Evolutionary conservation across 495 filamentous ascomycete species (phyloP), one percentile per base, ranked within the genome.

Genomic region (Apodospora peruviana): DNA sequence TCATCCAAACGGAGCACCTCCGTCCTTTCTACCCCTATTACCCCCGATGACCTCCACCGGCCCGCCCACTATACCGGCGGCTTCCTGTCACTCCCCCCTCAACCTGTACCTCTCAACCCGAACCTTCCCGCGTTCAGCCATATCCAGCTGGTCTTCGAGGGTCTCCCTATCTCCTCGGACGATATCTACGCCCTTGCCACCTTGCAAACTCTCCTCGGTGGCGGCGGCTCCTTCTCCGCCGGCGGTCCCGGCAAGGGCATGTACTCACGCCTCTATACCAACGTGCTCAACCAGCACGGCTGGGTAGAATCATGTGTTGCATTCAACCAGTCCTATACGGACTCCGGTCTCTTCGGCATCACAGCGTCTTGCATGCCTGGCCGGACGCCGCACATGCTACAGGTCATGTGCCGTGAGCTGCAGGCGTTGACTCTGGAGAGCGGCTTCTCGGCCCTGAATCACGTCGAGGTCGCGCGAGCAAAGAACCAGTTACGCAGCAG

Each of bases 221-320:
- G 93, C 5, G 93, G 93, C 45, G 94, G 94, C 14, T 95, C 90
- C 47, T 99, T 99, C 73, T 90, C 85, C n/a, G 93, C 93, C 35
- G 93, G 93, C 54, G 93, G 93, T 2, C 93, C 93, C 17, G 93
- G 93, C 40, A 99, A 99, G 73, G 93, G 93, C 51, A 97, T 98
- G 93, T 97, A 96, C 72, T 91, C 87, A 16, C 86, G 94, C 5
- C 80, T 97, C 23, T 98, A 95, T 74, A 97, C 90, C 49, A 94
- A 96, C 66, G 91, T 96, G 9, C 81, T 98, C 40, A 98, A 98
- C 73, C 93, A 96, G 66, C 80, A 95, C 71, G 88, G 85, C 42
- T 97, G 90, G 90, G 87, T 98, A 10, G 93, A 98, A 67, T 89
- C 81, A 52, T 96, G 91, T 64, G 79, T 95, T 35, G 84, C 91